Base-by-base conservation (phyloP, 768 basidiomycete species). In the Pleurotus tuoliensis region DNA sequence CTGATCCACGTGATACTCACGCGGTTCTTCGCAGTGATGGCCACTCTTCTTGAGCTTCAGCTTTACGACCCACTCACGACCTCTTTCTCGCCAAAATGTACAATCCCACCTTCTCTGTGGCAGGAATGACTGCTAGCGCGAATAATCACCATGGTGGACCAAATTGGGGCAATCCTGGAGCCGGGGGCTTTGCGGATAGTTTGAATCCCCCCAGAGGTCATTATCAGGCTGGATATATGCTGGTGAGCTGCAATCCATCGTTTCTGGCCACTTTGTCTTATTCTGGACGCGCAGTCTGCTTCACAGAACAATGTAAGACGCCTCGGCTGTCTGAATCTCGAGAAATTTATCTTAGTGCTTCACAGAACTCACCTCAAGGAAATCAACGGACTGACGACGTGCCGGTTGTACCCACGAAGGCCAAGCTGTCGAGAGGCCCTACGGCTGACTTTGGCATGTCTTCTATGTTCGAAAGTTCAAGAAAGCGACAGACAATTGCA, bases 401-500 rank as follows among this genome's bases (percentile, higher is more conserved):
- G 44, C 89, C 90, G 3, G 75, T 88, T 11, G 84, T 92, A 13
- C 84, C 81, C 58, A 90, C 89, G 0, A 92, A 92, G 66, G 90
- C 89, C 20, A 90, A 92, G 66, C 74, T 90, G 15, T 77, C 86
- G 16, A 78, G 86, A 55, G 81, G 83, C 11, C 75, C 83, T 18
- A 76, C 84, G 1, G 79, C 84, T 15, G 87, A 90, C 58, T 91
- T 90, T 71, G 90, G 90, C 2, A 83, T 88, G 73, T 88, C 90
- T 59, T 90, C 90, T 18, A 90, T 92, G 90, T 91, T 92, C 61
- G 83, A 90, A 67, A 89, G 82, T 61, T 77, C 84, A 40, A 79
- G 82, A 86, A 55, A 55, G 16, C 76, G 86, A 13, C 84, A 88
- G 65, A 73, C 79, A 3, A 70, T 87, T 8, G 75, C 82, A 11